Evolutionary conservation across 257 asterid species (phyloP).

Genomic region (Nicotiana benthamiana): DNA sequence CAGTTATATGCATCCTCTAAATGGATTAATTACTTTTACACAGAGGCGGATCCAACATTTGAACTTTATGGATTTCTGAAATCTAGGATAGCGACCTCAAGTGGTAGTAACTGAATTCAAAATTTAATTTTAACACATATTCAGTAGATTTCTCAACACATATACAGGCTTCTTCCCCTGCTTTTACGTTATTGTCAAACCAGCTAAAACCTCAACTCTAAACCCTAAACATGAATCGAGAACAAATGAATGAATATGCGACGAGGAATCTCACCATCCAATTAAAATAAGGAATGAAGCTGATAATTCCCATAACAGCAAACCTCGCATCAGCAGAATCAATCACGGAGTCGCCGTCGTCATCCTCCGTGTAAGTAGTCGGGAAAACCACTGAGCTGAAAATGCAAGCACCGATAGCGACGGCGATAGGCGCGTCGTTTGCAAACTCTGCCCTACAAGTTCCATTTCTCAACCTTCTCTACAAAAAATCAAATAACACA

Average conservation of each 20-base stretch:
- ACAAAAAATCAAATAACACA: constrained; percentile 2
- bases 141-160: too few relatives aligned
- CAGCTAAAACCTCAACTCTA: background rate
- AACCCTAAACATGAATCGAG: background rate
- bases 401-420: constrained; percentile 83
- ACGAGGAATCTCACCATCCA: constrained; percentile 59
- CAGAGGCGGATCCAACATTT: too few relatives aligned
- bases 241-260: background rate
- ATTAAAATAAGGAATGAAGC: constrained; percentile 91
- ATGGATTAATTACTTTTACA: background rate
- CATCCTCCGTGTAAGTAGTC: constrained; percentile 45
- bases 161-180: background rate
- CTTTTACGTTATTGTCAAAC: background rate
- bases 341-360: constrained; percentile 55
- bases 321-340: constrained; percentile 79
- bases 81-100: too few relatives aligned
- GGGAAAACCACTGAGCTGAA: constrained; percentile 71
- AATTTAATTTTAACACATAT: too few relatives aligned
- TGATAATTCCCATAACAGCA: constrained; percentile 92
- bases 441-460: constrained; percentile 73
- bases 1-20: background rate
- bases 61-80: too few relatives aligned
- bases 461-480: constrained; percentile 45
- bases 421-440: constrained; percentile 63
- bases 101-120: too few relatives aligned